Base-by-base conservation (phyloP, 75 land plant genomes). In the Larix kaempferi region DNA sequence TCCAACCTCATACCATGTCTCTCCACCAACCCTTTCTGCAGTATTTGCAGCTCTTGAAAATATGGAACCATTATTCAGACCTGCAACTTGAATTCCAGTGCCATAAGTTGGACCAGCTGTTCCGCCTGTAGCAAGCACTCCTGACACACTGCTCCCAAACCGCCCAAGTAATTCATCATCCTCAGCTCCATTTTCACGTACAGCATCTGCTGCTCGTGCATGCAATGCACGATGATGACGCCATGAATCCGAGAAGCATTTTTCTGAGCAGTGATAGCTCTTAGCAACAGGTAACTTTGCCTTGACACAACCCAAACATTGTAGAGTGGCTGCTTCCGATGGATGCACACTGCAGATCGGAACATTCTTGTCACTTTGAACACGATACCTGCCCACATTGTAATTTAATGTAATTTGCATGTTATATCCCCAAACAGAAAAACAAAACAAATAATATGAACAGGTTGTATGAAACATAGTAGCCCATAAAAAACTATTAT, bases 1-100 rank as follows among this genome's bases (percentile, higher is more conserved):
- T 11, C 94, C 91, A 26, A 94, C 92, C 84, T 91, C 92, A 76
- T 88, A 90, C 96, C 92, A 89, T 26, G 88, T 86, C 76, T 91
- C 94, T n/a, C 85, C 87, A 76, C 86, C 85, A 52, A 77, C 88
- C 74, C 84, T 81, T 73, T 83, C 83, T 12, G 84, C 44, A 76
- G 82, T 63, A 6, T 76, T 62, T 27, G 84, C 76, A 73, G 89
- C 8, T 44, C 49, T 44, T 44, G 49, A 44, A 44, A 44, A 44
- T 6, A 44, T 7, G 49, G 49, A 44, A 44, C 49, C 49, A 44
- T 44, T 44, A 44, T 44, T 44, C 49, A 44, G 7, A 6, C 49
- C 49, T 44, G 49, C 49, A 44, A 6, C 49, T 44, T 44, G 49
- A 44, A 44, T 44, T 44, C 49, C 49, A 44, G 7, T 44, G 49